Conservation (phyloP, 257 asterid species). For the Solanum ossicruentum region DNA sequence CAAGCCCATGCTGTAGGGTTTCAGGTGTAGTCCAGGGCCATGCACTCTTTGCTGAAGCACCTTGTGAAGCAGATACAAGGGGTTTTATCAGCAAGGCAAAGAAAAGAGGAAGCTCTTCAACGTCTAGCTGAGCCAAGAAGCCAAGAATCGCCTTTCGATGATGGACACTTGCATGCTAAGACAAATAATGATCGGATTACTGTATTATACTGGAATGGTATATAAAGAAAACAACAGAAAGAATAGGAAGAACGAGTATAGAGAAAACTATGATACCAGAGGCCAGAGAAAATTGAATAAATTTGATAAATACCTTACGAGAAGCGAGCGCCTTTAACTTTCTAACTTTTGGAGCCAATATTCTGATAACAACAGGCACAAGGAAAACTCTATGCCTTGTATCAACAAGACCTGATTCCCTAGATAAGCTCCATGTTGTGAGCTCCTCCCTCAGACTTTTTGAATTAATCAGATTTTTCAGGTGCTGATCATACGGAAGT, state of each 20-base stretch:
- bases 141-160: constrained; percentile 81
- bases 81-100: constrained; percentile 63
- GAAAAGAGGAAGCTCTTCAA: constrained; percentile 77
- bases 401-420: constrained; percentile 47
- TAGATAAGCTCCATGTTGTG: constrained; percentile 79
- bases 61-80: constrained; percentile 32
- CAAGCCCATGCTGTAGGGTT: constrained; percentile 20
- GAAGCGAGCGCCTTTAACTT: constrained; percentile 62
- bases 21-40: constrained; percentile 14
- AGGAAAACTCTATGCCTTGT: constrained; percentile 47
- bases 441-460: constrained; percentile 72
- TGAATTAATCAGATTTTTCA: constrained; percentile 54
- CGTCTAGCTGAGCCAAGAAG: constrained; percentile 74
- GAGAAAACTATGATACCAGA: neutral
- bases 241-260: neutral
- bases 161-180: constrained; percentile 54
- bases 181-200: constrained; percentile 8
- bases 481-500: constrained; percentile 58
- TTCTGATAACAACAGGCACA: constrained; percentile 62
- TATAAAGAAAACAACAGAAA: neutral
- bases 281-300: neutral
- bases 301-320: constrained; percentile 46
- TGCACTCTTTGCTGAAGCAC: constrained; percentile 17
- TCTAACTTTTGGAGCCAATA: constrained; percentile 75
- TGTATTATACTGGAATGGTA: neutral